A percentile compares a stretch with the other conserved stretches of the same genome.
Conservation (phyloP, 2,329 filamentous ascomycete genomes). For the Trichoderma sp. region DNA sequence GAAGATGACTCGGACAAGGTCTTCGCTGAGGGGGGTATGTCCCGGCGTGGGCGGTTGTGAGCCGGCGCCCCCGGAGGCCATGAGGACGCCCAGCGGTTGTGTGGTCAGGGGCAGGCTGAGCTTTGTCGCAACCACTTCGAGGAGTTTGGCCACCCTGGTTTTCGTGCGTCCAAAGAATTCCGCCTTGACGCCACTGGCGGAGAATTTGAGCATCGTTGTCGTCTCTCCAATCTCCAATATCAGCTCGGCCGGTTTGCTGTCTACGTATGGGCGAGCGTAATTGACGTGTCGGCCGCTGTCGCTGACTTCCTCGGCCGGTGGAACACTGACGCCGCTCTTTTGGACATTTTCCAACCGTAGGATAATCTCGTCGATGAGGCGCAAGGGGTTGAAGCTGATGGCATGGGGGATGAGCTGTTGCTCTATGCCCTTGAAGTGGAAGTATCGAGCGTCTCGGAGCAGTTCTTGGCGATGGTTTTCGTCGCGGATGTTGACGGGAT, state of each 20-base stretch:
- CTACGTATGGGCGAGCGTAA: conserved; percentile 85
- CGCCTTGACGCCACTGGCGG: conserved; percentile 48
- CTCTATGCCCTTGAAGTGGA: conserved; percentile 88
- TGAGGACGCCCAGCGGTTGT: conserved; percentile 65
- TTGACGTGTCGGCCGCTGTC: conserved; percentile 58
- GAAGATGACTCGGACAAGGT: conserved; percentile 66
- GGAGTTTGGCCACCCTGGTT: conserved; percentile 68
- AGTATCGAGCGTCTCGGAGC: conserved; percentile 85
- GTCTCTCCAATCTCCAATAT: conserved; percentile 78
- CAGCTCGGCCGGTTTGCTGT: conserved; percentile 71
- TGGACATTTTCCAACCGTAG: conserved; percentile 84
- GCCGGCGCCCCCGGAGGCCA: conserved; percentile 63
- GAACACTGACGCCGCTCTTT: conserved; percentile 76
- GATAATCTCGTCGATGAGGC: conserved; percentile 71
- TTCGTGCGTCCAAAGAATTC: conserved; percentile 75
- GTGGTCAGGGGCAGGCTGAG: conserved; percentile 65
- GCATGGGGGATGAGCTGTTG: conserved; percentile 79
- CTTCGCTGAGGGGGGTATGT: conserved; percentile 69
- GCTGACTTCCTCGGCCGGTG: conserved; percentile 46
- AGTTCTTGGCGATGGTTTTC: conserved; percentile 76
- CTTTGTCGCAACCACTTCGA: conserved; percentile 81
- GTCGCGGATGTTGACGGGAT: conserved; percentile 74
- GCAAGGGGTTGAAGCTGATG: conserved; percentile 72
- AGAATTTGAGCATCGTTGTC: conserved; percentile 58
- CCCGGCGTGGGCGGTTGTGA: conserved; percentile 66